Base-by-base conservation (phyloP, 2,329 filamentous ascomycete species). In the Diaporthe caulivora region DNA sequence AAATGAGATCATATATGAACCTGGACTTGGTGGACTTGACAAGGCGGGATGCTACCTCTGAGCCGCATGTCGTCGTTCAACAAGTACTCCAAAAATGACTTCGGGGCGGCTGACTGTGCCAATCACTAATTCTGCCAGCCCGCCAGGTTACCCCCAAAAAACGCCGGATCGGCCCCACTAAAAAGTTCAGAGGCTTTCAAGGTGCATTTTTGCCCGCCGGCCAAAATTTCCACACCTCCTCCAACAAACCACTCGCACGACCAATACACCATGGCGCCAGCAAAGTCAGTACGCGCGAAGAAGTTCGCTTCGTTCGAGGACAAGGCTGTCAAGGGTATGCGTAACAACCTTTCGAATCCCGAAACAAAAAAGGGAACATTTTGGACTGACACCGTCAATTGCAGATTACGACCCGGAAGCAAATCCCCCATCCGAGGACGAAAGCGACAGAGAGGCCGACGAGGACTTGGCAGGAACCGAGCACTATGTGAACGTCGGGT, bases 331-430 rank as follows among this genome's bases (percentile, higher is more conserved):
- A 90, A 90, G 83, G 92, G 92, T 94, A 73, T 55, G 83, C 68
- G 78, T 74, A 21, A 24, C 37, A 31, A 34, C 4, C 7, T 44
- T 18, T 21, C 6, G 17, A 18, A 11, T 29, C 26, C 1, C 5
- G 18, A 29, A 44, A n/a, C 24, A 26, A 44, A 60, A 7, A 67
- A 37, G 13, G 21, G 29, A 68, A 70, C 70, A 9, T 7, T 7
- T 37, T 57, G 71, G 26, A 47, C 70, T 21, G 51, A 42, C 31
- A 29, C 34, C 10, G 15, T 47, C 15, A 13, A 8, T 40, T 51
- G 8, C 78, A 96, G 95, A 97, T 80, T 92, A 93, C 80, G 95
- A 97, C 80, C 94, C 94, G 0, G 95, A 97, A 85, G 91, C 89
- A 77, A 89, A 91, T 75, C 86, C 85, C 24, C 87, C 87, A 21